Conservation (phyloP, 169 alveolate genomes). For the Toxoplasma gondii region DNA sequence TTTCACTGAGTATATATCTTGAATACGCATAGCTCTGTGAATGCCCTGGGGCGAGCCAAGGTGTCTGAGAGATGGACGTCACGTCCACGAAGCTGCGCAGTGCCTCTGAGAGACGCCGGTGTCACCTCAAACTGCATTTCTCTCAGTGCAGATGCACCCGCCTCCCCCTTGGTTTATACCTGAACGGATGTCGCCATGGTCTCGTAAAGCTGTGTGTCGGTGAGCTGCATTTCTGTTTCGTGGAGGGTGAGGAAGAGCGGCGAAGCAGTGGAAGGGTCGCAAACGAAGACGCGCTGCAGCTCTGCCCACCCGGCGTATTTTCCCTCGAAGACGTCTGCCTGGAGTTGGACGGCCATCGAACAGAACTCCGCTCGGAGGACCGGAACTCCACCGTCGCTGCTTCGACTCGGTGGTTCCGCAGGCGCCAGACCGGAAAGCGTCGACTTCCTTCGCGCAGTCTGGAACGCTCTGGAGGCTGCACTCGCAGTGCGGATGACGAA, state of each 20-base stretch:
- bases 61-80: too few species aligned
- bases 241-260: conserved; percentile 62
- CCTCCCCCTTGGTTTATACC: neutral
- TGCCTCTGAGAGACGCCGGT: neutral
- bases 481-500: conserved; percentile 40
- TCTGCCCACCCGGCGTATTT: conserved; percentile 55
- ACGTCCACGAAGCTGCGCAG: too few species aligned
- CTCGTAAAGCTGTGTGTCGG: conserved; percentile 27
- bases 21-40: too few species aligned
- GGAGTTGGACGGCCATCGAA: conserved; percentile 40
- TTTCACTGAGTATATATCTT: too few species aligned
- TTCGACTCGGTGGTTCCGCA: neutral
- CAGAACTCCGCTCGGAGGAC: conserved; percentile 63
- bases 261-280: conserved; percentile 61
- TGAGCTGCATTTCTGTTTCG: neutral
- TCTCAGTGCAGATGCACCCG: too few species aligned
- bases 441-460: neutral
- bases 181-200: conserved; percentile 30
- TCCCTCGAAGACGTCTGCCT: conserved; percentile 49
- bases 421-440: neutral
- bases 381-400: neutral
- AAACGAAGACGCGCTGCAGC: conserved; percentile 59
- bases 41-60: too few species aligned
- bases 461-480: neutral
- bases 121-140: too few species aligned